Conservation (phyloP, 805 yeast genomes). For the Lachancea mirantina region DNA sequence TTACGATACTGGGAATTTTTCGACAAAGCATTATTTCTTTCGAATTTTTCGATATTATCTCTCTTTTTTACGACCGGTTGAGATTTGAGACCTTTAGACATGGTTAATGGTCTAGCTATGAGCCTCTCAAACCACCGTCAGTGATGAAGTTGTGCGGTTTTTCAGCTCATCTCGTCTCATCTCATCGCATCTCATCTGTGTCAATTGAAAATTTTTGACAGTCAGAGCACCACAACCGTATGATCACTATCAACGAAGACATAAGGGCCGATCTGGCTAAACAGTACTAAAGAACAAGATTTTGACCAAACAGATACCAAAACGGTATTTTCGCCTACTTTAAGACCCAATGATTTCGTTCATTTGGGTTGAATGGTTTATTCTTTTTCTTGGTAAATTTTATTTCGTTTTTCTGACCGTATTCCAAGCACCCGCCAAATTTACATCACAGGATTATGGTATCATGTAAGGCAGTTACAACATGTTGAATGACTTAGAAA, state of each 20-base stretch:
- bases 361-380: no score
- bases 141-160: neutral
- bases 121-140: neutral
- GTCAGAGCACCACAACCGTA: neutral
- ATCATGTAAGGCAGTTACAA: no score
- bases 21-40: conserved; percentile 19
- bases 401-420: no score
- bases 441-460: no score
- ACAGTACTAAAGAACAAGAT: neutral
- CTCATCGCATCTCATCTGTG: conserved; percentile 6
- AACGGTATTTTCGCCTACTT: neutral
- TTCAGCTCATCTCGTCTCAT: conserved; percentile 9
- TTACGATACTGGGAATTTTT: conserved; percentile 14
- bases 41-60: conserved; percentile 28
- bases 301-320: neutral
- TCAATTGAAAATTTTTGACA: conserved; percentile 5
- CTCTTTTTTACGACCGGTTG: conserved; percentile 14
- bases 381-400: no score
- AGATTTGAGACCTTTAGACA: conserved; percentile 1
- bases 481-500: no score
- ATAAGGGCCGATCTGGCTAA: neutral
- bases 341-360: no score
- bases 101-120: no score
- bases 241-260: neutral
- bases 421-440: no score